A percentile compares a stretch with the other conserved stretches of the same genome.
phyloP scores from a whole-genome alignment of 202 grass and related monocot species.

The Schoenoplectus tabernaemontani region DNA sequence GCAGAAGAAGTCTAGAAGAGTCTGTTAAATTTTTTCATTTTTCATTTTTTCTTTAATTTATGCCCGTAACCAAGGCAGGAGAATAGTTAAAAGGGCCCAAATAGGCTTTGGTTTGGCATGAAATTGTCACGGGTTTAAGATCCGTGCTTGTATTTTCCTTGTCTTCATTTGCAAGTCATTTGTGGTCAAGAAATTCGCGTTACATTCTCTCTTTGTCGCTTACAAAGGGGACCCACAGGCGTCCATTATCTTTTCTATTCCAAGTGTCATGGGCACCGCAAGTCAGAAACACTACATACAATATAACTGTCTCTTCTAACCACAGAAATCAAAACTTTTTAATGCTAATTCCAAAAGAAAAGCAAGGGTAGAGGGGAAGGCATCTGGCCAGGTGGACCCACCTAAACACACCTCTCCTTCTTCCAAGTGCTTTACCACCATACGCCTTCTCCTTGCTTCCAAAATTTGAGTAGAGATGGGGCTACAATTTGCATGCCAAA shows the following conservation, averaged over 20 bases:
- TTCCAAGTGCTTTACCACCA: not conserved
- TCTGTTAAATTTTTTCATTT: no score
- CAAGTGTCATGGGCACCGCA: not conserved
- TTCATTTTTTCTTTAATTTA: no score
- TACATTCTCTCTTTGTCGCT: not conserved
- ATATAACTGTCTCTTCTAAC: not conserved
- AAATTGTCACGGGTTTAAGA: slow-evolving; percentile 68
- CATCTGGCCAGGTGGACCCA: not conserved
- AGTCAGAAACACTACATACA: not conserved
- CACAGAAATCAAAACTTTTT: not conserved
- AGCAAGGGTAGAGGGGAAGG: not conserved
- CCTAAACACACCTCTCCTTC: not conserved
- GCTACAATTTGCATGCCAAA: no score
- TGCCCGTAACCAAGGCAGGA: no score
- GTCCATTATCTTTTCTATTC: no score
- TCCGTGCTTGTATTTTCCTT: slow-evolving; percentile 32
- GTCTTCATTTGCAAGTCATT: not conserved
- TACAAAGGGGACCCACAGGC: not conserved
- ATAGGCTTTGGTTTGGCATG: slow-evolving; percentile 40
- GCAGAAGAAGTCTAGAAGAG: no score
- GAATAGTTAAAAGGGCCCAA: no score
- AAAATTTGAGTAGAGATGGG: not conserved
- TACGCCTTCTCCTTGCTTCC: not conserved
- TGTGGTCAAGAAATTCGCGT: not conserved
- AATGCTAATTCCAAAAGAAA: not conserved